Base-by-base conservation (phyloP, 192 early-diverging fungal species). In the Entomortierella beljakovae region DNA sequence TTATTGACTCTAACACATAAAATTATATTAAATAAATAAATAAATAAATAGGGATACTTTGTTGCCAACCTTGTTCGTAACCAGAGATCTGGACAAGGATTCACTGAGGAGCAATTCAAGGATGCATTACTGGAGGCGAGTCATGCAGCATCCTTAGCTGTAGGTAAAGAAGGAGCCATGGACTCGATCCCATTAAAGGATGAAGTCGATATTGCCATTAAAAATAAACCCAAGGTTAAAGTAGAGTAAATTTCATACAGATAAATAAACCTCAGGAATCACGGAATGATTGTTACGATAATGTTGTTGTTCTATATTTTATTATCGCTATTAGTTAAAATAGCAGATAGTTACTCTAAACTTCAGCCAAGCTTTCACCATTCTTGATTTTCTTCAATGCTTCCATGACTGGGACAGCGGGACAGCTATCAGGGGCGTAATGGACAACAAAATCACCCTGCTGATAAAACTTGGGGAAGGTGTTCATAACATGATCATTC, bases 1-100 rank as follows among this genome's bases (percentile, higher is more conserved):
- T 54, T 64, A 18, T 10, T n/a, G n/a, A n/a, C n/a, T n/a, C n/a
- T n/a, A n/a, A n/a, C n/a, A n/a, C n/a, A n/a, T n/a, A n/a, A n/a
- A n/a, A n/a, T n/a, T n/a, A n/a, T n/a, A n/a, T n/a, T n/a, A n/a
- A n/a, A n/a, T n/a, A n/a, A n/a, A n/a, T n/a, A n/a, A n/a, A n/a
- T n/a, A n/a, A n/a, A n/a, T n/a, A n/a, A 53, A 22, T 81, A 91
- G 83, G 93, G 93, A 3, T 94, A 89, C 73, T 90, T 92, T 70
- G 64, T 93, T 33, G 83, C 88, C 8, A 67, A 83, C 10, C 81
- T 91, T 31, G 77, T 87, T 34, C 72, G 84, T 55, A 70, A 81
- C 25, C 77, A 83, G n/a, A 31, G 61, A 69, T 13, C 18, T 46
- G 33, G 33, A 64, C 33, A 66, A 34, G 32, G 70, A 4, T 63